phyloP scores from a whole-genome alignment of 441 rosid species.

The Pelargonium hybrid region DNA sequence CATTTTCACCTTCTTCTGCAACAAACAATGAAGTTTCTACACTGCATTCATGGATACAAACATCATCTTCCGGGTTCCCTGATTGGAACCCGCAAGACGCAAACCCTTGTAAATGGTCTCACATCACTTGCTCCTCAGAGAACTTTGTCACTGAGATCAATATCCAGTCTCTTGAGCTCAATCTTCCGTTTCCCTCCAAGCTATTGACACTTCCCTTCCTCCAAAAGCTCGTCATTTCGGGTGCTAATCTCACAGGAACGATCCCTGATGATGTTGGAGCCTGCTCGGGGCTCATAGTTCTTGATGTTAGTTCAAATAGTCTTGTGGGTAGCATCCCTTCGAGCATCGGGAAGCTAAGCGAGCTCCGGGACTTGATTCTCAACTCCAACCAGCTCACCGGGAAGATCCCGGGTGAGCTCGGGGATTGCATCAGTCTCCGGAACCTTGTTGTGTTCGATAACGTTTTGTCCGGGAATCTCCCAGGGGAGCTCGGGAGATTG shows the following conservation, averaged over 20 bases:
- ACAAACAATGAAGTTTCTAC: constrained; percentile 38
- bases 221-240: constrained; percentile 39
- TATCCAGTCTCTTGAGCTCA: constrained; percentile 40
- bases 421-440: constrained; percentile 37
- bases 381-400: constrained; percentile 83
- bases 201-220: constrained; percentile 41
- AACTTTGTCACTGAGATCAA: constrained; percentile 41
- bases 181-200: constrained; percentile 45
- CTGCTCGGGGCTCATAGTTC: constrained; percentile 27
- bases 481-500: constrained; percentile 59
- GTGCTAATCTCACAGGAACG: constrained; percentile 46
- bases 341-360: constrained; percentile 38
- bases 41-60: constrained; percentile 47
- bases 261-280: constrained; percentile 39
- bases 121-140: constrained; percentile 39
- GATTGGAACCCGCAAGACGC: constrained; percentile 47
- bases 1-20: constrained; percentile 23
- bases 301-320: constrained; percentile 50
- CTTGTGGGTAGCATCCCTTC: constrained; percentile 51
- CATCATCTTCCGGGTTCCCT: constrained; percentile 34
- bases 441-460: constrained; percentile 58
- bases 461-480: constrained; percentile 48
- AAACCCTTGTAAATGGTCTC: constrained; percentile 55
- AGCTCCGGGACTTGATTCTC: constrained; percentile 47
- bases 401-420: constrained; percentile 57